Evolutionary conservation across 2,329 filamentous ascomycete species (phyloP).

Genomic region (Teratosphaeria pseudoeucalypti): DNA sequence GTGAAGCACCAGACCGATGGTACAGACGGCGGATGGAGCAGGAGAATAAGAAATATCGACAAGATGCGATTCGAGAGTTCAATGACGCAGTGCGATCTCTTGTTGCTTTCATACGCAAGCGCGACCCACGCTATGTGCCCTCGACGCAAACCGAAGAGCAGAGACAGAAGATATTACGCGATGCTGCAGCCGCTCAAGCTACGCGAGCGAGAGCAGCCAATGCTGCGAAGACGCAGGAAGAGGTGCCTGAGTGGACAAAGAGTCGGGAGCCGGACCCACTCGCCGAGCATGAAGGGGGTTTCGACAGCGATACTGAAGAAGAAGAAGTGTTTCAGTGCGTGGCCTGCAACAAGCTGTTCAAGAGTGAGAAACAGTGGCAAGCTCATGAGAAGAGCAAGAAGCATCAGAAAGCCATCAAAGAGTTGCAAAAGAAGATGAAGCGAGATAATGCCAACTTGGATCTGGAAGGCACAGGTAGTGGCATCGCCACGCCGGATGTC

Average conservation of each 20-base stretch:
- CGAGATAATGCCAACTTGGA: constrained; percentile 59
- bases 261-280: constrained; percentile 45
- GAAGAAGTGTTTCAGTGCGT: constrained; percentile 52
- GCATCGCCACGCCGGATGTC: constrained; percentile 10
- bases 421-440: constrained; percentile 71
- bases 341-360: constrained; percentile 57
- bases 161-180: constrained; percentile 65
- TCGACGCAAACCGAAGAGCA: constrained; percentile 71
- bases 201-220: constrained; percentile 73
- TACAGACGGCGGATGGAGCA: constrained; percentile 84
- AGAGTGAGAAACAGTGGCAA: constrained; percentile 85
- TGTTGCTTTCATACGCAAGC: constrained; percentile 78
- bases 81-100: constrained; percentile 84
- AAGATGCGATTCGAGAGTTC: constrained; percentile 76
- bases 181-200: constrained; percentile 73
- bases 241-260: constrained; percentile 65
- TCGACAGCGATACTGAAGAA: constrained; percentile 38
- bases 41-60: constrained; percentile 76
- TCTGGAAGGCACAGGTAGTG: constrained; percentile 24
- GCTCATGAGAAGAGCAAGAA: constrained; percentile 96
- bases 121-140: constrained; percentile 73
- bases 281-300: constrained; percentile 40
- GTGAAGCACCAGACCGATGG: constrained; percentile 77
- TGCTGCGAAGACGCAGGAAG: constrained; percentile 57
- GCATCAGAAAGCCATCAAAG: constrained; percentile 75